These are phyloP conservation scores for Epicoccum sorghinum DNA, from an alignment of 2,329 filamentous ascomycete species.

Conservation along the genomic window DNA sequence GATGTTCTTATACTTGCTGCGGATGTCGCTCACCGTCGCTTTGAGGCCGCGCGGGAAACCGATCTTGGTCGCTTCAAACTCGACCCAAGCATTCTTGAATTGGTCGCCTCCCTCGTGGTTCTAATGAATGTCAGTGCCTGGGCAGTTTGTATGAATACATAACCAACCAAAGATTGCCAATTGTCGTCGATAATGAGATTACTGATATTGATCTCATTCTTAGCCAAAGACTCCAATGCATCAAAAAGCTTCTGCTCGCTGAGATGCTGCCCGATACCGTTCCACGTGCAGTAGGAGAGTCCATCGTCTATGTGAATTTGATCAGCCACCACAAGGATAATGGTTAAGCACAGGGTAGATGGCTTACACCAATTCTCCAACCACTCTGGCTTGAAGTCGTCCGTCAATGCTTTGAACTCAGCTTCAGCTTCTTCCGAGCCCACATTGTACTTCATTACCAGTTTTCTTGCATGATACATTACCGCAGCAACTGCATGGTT, in stretches of 20 bases:
- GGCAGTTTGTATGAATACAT: neutral
- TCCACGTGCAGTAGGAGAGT: conserved; percentile 96
- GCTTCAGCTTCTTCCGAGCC: conserved; percentile 52
- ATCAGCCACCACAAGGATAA: neutral
- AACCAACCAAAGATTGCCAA: conserved; percentile 61
- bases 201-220: conserved; percentile 75
- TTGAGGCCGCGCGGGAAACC: conserved; percentile 83
- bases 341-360: neutral
- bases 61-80: conserved; percentile 82
- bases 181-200: conserved; percentile 97
- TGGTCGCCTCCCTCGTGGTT: conserved; percentile 56
- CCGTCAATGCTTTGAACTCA: conserved; percentile 55
- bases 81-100: conserved; percentile 63
- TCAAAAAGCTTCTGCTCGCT: conserved; percentile 79
- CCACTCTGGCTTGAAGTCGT: conserved; percentile 68
- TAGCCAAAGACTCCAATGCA: conserved; percentile 73
- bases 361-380: conserved; percentile 74
- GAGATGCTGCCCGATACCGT: conserved; percentile 81
- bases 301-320: conserved; percentile 66
- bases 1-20: conserved; percentile 71
- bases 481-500: conserved; percentile 78
- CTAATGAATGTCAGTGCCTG: neutral
- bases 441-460: conserved; percentile 58
- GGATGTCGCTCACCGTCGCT: conserved; percentile 71
- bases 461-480: conserved; percentile 83